A percentile compares a stretch with the other conserved stretches of the same genome.
These are phyloP conservation scores for Dryas integrifolia DNA, from an alignment of 331 rosid genomes.

Conservation along the genomic window DNA sequence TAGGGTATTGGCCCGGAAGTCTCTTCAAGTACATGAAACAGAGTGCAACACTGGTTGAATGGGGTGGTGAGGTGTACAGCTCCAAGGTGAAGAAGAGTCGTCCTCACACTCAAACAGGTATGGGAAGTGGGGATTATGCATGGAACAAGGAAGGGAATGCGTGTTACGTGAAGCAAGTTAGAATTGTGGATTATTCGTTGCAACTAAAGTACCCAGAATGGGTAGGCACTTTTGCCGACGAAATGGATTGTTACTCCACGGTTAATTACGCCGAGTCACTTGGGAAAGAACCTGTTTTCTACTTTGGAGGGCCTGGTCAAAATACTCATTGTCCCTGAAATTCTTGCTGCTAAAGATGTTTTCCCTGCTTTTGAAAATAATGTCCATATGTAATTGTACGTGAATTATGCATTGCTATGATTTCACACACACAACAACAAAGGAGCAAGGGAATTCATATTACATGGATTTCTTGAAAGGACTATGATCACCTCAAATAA, in stretches of 20 bases:
- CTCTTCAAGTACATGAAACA: conserved; percentile 22
- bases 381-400: background rate
- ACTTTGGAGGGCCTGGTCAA: conserved; percentile 62
- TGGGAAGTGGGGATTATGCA: conserved; percentile 62
- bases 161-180: conserved; percentile 28
- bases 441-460: too few relatives aligned
- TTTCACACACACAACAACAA: background rate
- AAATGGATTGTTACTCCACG: conserved; percentile 45
- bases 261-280: conserved; percentile 8
- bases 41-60: conserved; percentile 43
- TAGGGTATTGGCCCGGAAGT: conserved; percentile 34
- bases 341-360: background rate
- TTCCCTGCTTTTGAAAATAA: background rate
- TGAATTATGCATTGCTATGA: background rate
- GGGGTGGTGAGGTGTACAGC: conserved; percentile 71
- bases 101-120: conserved; percentile 58
- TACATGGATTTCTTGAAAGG: too few relatives aligned
- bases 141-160: conserved; percentile 16
- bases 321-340: conserved; percentile 37
- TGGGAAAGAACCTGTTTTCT: conserved; percentile 42
- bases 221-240: conserved; percentile 23
- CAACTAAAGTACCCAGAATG: conserved; percentile 40
- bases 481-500: background rate
- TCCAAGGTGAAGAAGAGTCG: conserved; percentile 6
- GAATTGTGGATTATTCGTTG: conserved; percentile 44